Base-by-base conservation (phyloP, 305 asterid species). In the Rubia balearica region DNA sequence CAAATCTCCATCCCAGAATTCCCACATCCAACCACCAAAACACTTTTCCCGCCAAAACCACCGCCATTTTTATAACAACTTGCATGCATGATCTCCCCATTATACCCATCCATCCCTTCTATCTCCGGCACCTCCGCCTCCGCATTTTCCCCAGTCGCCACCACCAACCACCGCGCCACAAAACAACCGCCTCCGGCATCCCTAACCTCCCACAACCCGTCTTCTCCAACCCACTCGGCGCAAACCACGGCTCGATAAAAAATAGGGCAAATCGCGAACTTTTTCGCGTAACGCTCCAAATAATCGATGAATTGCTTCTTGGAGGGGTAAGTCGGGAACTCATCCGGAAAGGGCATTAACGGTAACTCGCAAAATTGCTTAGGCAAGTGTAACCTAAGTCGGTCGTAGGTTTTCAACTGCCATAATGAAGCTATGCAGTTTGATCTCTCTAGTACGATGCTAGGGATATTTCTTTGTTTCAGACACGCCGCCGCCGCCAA, bases 1-100 rank as follows among this genome's bases (percentile, higher is more conserved):
- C 96, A 90, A 2, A 92, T 95, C 81, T 92, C 98, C 98, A 92
- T 92, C 41, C 98, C 98, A 30, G 98, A 92, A 61, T 92, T 92
- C 17, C 98, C 98, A 72, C 98, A 90, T 1, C 98, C 98, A 13
- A 92, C 96, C 0, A 92, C 97, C 66, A 92, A 71, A 0, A 90
- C 97, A 24, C 62, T 84, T 79, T 87, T 85, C 70, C 84, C 90
- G 46, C 75, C 59, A 42, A 86, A 92, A 7, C 17, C 75, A 7
- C 73, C 76, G 0, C 98, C 98, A 42, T 82, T 87, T 70, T 81
- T 92, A 36, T 92, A 92, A 65, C 79, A 75, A 42, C 96, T 82
- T 6, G 98, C 86, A 19, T 92, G 98, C 80, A 92, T 81, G 68
- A 89, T 79, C 10, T 40, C 74, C 16, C 95, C 98, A 2, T 75